Evolutionary conservation across 345 rosid species (phyloP).

Genomic region (Draba incana): DNA sequence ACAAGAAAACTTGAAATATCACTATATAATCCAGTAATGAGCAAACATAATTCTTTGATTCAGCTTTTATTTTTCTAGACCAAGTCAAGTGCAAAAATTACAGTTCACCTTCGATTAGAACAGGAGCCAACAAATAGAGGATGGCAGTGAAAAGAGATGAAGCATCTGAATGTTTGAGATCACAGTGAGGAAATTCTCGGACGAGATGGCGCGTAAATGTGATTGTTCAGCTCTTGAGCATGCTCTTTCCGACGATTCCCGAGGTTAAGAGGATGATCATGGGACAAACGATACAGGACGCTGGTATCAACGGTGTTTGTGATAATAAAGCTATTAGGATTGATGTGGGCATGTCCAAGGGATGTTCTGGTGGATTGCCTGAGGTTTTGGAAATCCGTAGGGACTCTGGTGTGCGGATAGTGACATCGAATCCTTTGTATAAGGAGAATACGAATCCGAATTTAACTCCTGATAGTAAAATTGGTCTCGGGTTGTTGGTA

Average conservation of each 20-base stretch:
- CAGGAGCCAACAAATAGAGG: no score
- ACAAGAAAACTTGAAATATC: no score
- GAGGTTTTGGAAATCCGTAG: slow-evolving; percentile 80
- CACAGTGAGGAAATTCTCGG: slow-evolving; percentile 82
- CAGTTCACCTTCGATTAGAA: no score
- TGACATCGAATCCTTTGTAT: slow-evolving; percentile 60
- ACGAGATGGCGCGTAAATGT: slow-evolving; percentile 53
- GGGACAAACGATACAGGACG: slow-evolving; percentile 91
- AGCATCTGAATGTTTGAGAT: no score
- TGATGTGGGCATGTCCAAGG: slow-evolving; percentile 92
- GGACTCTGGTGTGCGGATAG: slow-evolving; percentile 55
- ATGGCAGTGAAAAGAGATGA: no score
- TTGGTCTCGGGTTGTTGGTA: slow-evolving; percentile 53
- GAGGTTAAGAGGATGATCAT: slow-evolving; percentile 88
- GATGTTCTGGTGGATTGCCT: slow-evolving; percentile 72
- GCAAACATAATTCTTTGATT: no score
- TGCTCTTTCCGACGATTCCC: slow-evolving; percentile 78
- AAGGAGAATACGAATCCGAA: slow-evolving; percentile 43
- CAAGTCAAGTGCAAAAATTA: no score
- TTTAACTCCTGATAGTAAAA: slow-evolving; percentile 44
- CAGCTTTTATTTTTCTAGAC: no score
- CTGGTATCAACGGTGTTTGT: slow-evolving; percentile 73
- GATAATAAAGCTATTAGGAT: slow-evolving; percentile 72
- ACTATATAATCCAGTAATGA: no score
- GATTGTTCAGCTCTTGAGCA: slow-evolving; percentile 84